phyloP scores from a whole-genome alignment of 306 rosid genomes.

The Trifolium subterraneum region DNA sequence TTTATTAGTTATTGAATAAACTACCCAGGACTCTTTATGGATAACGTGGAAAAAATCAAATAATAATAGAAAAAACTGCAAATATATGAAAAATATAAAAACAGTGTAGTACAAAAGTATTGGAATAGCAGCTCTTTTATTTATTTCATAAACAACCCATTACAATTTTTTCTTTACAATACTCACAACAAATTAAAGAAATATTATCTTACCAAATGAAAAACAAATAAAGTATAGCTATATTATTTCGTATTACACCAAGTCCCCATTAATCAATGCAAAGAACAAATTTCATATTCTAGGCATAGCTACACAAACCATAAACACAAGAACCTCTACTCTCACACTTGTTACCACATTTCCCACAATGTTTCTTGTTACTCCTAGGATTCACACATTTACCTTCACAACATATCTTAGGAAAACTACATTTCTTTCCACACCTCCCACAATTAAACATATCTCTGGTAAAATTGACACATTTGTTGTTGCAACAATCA shows the following conservation, averaged over 20 bases:
- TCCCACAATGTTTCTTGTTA: slow-evolving; percentile 62
- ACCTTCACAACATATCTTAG: slow-evolving; percentile 63
- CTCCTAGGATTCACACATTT: slow-evolving; percentile 60
- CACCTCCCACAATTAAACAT: slow-evolving; percentile 66
- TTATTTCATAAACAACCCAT: slow-evolving; percentile 12
- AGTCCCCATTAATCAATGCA: neutral
- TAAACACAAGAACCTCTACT: slow-evolving; percentile 47
- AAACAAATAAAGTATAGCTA: neutral
- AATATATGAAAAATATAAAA: neutral
- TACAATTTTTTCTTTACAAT: neutral
- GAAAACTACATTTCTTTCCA: slow-evolving; percentile 62
- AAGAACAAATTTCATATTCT: neutral
- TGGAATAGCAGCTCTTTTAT: neutral
- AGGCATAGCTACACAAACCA: slow-evolving; percentile 77
- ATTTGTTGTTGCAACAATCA: slow-evolving; percentile 56
- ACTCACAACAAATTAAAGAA: neutral
- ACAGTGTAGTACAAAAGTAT: neutral
- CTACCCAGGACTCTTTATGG: too few species aligned
- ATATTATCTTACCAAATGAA: neutral
- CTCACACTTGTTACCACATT: slow-evolving; percentile 63
- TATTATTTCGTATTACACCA: neutral
- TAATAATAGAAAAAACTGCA: neutral
- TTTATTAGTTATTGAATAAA: too few species aligned
- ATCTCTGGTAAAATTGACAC: slow-evolving; percentile 52
- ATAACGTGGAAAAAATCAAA: too few species aligned